These are phyloP conservation scores for Fagopyrum homotropicum DNA, from an alignment of 148 eudicot genomes.

Conservation along the genomic window DNA sequence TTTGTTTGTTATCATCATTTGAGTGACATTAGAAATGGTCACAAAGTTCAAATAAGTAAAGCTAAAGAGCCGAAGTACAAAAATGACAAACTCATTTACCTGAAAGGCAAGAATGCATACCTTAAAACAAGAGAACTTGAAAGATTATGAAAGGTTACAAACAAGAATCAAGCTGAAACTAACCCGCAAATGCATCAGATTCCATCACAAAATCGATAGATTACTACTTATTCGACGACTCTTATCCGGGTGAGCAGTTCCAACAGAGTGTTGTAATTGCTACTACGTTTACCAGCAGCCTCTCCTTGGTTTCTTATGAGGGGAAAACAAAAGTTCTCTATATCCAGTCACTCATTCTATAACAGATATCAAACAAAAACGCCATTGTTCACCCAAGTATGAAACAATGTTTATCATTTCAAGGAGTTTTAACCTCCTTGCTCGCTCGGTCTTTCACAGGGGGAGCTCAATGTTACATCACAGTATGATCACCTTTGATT, in stretches of 20 bases:
- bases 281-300: neutral
- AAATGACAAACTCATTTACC: neutral
- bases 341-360: neutral
- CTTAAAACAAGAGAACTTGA: neutral
- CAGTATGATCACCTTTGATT: neutral
- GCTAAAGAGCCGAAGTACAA: neutral
- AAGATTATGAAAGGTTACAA: neutral
- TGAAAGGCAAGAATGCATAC: neutral
- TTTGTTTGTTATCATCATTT: no score
- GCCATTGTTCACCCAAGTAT: neutral
- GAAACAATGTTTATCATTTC: constrained; percentile 7
- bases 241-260: neutral
- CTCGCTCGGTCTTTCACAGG: neutral
- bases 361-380: neutral
- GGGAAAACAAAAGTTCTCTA: neutral
- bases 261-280: neutral
- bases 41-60: neutral
- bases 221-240: neutral
- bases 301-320: neutral
- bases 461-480: neutral
- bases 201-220: neutral
- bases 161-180: neutral
- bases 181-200: neutral
- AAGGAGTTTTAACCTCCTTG: neutral
- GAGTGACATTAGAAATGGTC: no score